These are phyloP conservation scores for Martiniozyma abietophila DNA, from an alignment of 805 yeast genomes.

Conservation along the genomic window DNA sequence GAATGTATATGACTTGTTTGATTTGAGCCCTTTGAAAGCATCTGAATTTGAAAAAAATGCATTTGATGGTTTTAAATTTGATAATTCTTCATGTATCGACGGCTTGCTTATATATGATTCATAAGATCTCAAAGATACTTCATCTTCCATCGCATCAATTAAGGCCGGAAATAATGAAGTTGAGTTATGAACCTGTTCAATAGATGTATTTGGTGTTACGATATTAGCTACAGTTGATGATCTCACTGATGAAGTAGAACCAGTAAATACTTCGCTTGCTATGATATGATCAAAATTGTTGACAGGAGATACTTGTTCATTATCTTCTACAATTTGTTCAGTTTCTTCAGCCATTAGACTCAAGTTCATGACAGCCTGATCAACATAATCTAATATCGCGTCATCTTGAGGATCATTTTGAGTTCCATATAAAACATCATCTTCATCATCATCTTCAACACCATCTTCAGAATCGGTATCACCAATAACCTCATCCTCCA, in stretches of 20 bases:
- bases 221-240: neutral
- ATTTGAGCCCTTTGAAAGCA: too few relatives aligned
- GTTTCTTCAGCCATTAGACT: neutral
- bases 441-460: slow-evolving; percentile 8
- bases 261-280: too few relatives aligned
- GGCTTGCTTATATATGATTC: slow-evolving; percentile 10
- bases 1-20: slow-evolving; percentile 6
- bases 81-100: neutral
- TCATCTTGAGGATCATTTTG: slow-evolving; percentile 3
- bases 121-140: slow-evolving; percentile 1
- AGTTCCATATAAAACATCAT: slow-evolving; percentile 5
- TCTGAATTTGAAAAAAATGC: too few relatives aligned
- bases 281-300: too few relatives aligned
- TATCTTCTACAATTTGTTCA: neutral
- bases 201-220: slow-evolving; percentile 6
- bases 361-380: too few relatives aligned
- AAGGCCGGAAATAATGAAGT: neutral
- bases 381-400: slow-evolving; percentile 1
- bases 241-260: neutral
- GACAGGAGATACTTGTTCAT: too few relatives aligned
- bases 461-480: slow-evolving; percentile 24
- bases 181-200: slow-evolving; percentile 1
- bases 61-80: too few relatives aligned
- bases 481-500: neutral
- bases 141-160: slow-evolving; percentile 1